These are phyloP conservation scores for Arthrobotrys sphaeroides DNA, from an alignment of 2,329 filamentous ascomycete genomes.

Conservation along the genomic window DNA sequence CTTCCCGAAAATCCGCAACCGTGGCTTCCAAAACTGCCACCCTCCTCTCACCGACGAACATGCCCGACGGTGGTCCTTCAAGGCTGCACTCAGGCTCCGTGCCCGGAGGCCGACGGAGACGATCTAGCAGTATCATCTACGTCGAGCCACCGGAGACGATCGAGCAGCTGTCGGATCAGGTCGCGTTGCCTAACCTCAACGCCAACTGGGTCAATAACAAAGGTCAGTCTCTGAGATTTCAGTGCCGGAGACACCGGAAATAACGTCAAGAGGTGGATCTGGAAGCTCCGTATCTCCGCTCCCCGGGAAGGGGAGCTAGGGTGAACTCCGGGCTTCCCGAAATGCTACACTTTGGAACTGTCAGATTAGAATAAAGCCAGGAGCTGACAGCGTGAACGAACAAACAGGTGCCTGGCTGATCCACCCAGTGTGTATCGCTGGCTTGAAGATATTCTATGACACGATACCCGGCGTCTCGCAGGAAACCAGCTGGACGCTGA, in stretches of 20 bases:
- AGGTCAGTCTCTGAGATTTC: conserved; percentile 70
- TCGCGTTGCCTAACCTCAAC: conserved; percentile 92
- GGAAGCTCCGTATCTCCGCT: background rate
- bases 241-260: conserved; percentile 1
- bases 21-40: conserved; percentile 55
- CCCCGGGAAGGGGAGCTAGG: background rate
- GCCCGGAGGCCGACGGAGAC: conserved; percentile 79
- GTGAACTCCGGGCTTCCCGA: conserved; percentile 10
- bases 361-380: background rate
- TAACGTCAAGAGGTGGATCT: background rate
- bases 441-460: conserved; percentile 95
- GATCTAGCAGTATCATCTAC: conserved; percentile 98
- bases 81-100: conserved; percentile 54
- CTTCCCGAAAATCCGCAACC: conserved; percentile 49
- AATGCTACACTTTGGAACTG: background rate
- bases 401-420: conserved; percentile 93
- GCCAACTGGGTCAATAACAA: conserved; percentile 99
- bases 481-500: conserved; percentile 97
- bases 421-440: conserved; percentile 89
- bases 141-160: conserved; percentile 95
- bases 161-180: conserved; percentile 97
- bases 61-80: conserved; percentile 50
- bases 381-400: conserved; percentile 16
- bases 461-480: conserved; percentile 95
- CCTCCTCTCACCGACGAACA: conserved; percentile 52